Conservation (phyloP, 2,329 filamentous ascomycete species). For the Lachnellula cervina region DNA sequence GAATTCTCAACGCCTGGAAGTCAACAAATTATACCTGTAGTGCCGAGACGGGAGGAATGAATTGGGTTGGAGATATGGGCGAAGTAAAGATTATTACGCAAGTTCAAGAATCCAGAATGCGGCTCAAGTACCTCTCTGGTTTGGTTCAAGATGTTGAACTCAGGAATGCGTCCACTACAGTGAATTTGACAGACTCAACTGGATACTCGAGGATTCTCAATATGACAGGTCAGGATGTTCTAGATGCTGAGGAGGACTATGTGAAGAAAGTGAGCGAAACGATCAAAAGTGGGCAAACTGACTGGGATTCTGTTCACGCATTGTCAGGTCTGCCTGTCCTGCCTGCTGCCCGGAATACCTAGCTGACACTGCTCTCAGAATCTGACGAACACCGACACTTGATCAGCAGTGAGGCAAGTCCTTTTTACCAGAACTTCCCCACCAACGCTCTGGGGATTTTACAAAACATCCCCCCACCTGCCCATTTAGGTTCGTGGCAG, state of each 20-base stretch:
- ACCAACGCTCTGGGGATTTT: not conserved
- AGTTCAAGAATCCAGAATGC: not conserved
- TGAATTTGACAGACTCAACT: slow-evolving; percentile 3
- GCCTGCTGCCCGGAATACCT: not conserved
- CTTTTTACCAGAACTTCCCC: no score
- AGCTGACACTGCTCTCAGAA: not conserved
- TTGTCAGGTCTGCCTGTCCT: not conserved
- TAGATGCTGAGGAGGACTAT: slow-evolving; percentile 1
- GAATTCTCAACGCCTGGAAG: not conserved
- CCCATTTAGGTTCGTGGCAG: slow-evolving; percentile 1
- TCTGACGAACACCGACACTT: not conserved
- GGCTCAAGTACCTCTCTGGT: slow-evolving; percentile 2
- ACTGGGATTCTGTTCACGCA: not conserved
- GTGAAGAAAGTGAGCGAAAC: not conserved
- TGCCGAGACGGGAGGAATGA: not conserved
- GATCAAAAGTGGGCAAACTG: not conserved
- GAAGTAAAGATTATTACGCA: not conserved
- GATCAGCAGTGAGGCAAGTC: no score
- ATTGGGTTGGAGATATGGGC: not conserved
- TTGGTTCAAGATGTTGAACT: slow-evolving; percentile 1
- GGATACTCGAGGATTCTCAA: slow-evolving; percentile 4
- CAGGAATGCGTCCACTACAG: not conserved
- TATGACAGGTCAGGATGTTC: slow-evolving; percentile 10
- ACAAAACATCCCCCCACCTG: not conserved
- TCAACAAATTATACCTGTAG: not conserved